A percentile compares a stretch with the other conserved stretches of the same genome.
phyloP scores from a whole-genome alignment of 2,329 filamentous ascomycete genomes.

The Bipolaris sorokiniana region DNA sequence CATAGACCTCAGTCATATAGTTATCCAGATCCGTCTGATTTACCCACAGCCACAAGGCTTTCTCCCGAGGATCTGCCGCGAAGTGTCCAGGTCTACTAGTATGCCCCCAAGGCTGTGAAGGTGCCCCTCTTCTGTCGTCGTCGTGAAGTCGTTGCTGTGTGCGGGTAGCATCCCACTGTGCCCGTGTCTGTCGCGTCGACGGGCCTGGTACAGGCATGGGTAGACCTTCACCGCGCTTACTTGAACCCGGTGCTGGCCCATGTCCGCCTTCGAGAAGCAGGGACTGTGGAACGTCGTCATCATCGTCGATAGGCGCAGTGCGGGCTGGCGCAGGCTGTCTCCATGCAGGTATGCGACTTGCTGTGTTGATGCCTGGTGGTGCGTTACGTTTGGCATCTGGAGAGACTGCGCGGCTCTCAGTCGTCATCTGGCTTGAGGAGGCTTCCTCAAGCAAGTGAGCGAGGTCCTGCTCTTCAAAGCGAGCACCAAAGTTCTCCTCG shows the following conservation, averaged over 20 bases:
- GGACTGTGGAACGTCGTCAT: slow-evolving; percentile 64
- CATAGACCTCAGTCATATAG: slow-evolving; percentile 84
- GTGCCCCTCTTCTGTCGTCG: slow-evolving; percentile 27
- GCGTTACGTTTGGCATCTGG: slow-evolving; percentile 39
- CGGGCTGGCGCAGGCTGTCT: slow-evolving; percentile 38
- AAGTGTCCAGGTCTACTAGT: slow-evolving; percentile 35
- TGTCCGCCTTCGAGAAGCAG: slow-evolving; percentile 63
- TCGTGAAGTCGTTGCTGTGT: slow-evolving; percentile 55
- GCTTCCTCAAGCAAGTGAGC: slow-evolving; percentile 62
- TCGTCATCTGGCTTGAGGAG: slow-evolving; percentile 55
- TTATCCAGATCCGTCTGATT: slow-evolving; percentile 89
- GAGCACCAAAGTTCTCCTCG: slow-evolving; percentile 57
- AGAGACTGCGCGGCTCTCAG: slow-evolving; percentile 50
- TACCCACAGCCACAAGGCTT: slow-evolving; percentile 90
- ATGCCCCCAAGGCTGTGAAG: slow-evolving; percentile 31
- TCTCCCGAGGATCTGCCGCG: slow-evolving; percentile 67
- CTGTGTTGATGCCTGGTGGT: slow-evolving; percentile 34
- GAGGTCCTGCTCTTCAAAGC: slow-evolving; percentile 63
- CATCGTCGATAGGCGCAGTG: slow-evolving; percentile 52
- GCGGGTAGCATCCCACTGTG: slow-evolving; percentile 59
- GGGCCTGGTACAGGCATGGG: slow-evolving; percentile 53
- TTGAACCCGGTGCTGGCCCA: slow-evolving; percentile 37
- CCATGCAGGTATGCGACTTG: slow-evolving; percentile 47
- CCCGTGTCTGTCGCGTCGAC: slow-evolving; percentile 51
- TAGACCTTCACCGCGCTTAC: slow-evolving; percentile 36